Evolutionary conservation across 2,329 filamentous ascomycete genomes (phyloP), one percentile per base, ranked within the genome.

Genomic region (Penicillium sp.): DNA sequence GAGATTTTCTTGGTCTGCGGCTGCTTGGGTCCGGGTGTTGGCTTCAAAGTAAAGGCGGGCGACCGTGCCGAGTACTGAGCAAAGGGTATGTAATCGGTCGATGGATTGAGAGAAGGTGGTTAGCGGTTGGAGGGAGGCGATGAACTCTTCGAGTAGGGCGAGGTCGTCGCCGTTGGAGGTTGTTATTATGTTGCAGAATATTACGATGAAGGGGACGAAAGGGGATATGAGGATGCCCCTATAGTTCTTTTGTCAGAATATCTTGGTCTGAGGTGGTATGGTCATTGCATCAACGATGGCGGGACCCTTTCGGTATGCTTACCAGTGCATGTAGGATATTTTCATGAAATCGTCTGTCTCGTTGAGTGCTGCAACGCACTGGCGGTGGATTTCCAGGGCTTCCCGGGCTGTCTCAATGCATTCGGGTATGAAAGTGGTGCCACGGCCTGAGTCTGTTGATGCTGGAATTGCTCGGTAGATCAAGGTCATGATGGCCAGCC

Each of bases 31-130:
- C 66, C 85, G 86, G 25, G 84, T 80, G 62, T 86, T 87, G 27
- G 85, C 82, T 65, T 87, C 82, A 6, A 88, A 77, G 62, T 89
- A 89, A 4, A 87, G 73, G 44, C 77, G 78, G 7, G 86, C 85
- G 6, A 89, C 83, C 54, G 83, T 83, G 59, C 81, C 79, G 68
- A 89, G 84, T 27, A 88, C 80, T 36, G 82, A 79, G 63, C 83
- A 88, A 29, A 89, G 78, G n/a, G 80, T 82, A 65, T 86, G 82
- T 13, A 89, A 76, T 65, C 85, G 86, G 29, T 82, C 79, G 23
- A 86, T 80, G 2, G 83, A 81, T 65, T 87, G 82, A 1, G 85
- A 88, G 2, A 81, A 74, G 5, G 77, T 76, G 45, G 78, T 78
- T 3, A 80, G 78, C 0, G 79, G 78, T 58, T 82, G 77, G 3